Evolutionary conservation across 176 grass and related monocot species (phyloP), one percentile per base, ranked within the genome.

Genomic region (Microstegium vimineum): DNA sequence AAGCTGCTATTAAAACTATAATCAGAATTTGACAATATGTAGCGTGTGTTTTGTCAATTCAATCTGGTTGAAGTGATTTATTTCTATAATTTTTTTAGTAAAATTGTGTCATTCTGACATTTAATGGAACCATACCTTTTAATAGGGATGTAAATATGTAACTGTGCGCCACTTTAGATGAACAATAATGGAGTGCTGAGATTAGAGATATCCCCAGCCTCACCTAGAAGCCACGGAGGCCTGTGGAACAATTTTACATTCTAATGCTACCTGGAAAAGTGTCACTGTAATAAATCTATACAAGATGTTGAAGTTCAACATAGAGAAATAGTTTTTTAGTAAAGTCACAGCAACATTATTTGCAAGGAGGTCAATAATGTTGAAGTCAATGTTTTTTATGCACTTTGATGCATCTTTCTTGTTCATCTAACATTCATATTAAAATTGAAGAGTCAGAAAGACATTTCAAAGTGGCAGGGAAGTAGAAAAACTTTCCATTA

Each of bases 351-450:
- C 54, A 13, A 66, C n/a, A n/a, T n/a, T 69, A 77, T 85, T 20
- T 69, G 41, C 51, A 70, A 61, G 3, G 36, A 77, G 10, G 20
- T 78, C 49, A 61, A 17, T 70, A 34, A 31, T 37, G 20, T 18
- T 84, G 10, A 33, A 81, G 37, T 32, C 73, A 75, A 30, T 23
- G 81, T 59, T 71, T 71, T 66, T 81, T 28, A 46, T 80, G 59
- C 8, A 74, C 13, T 37, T 73, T 20, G 6, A 27, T 22, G 17
- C 13, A 15, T 16, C 6, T 18, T 78, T 35, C 62, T 36, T 66
- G 2, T 64, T 32, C 67, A 86, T 26, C 69, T 34, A 22, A 16
- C 62, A 62, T 45, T 83, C 62, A 51, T 49, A 18, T 42, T 71
- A 72, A n/a, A 85, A 51, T 11, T 46, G 10, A 70, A 61, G 30